Percentiles rank a stretch among this genome's conserved stretches.
Evolutionary conservation across 1,139 yeast genomes (phyloP).

Genomic region (Ogataea hybrid): DNA sequence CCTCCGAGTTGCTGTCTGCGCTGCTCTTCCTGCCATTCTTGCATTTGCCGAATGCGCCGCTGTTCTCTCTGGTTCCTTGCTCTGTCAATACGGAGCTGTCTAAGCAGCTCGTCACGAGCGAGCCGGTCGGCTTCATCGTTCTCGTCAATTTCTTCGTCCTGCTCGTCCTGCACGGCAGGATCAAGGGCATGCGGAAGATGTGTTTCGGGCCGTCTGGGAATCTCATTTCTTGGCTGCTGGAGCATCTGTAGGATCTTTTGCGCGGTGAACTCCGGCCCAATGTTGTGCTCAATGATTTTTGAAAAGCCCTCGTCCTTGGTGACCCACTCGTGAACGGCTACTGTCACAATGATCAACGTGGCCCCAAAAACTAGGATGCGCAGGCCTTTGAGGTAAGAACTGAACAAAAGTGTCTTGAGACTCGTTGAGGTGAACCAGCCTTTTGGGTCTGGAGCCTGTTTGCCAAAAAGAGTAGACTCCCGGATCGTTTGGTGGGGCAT

Average conservation of each 20-base stretch:
- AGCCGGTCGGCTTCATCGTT: background rate
- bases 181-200: background rate
- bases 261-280: constrained; percentile 54
- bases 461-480: constrained; percentile 51
- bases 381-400: constrained; percentile 40
- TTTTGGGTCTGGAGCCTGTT: constrained; percentile 17
- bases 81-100: constrained; percentile 5
- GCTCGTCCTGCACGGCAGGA: constrained; percentile 1
- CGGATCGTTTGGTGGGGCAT: constrained; percentile 41
- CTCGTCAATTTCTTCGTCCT: background rate
- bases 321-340: constrained; percentile 59
- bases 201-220: background rate
- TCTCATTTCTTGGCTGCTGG: constrained; percentile 12
- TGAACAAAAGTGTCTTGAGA: constrained; percentile 29
- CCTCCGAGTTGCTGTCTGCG: constrained; percentile 8
- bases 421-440: constrained; percentile 8
- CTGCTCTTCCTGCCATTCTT: constrained; percentile 10
- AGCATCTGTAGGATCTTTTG: constrained; percentile 24
- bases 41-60: constrained; percentile 5
- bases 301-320: constrained; percentile 64
- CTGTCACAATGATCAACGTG: constrained; percentile 15
- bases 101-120: background rate
- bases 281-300: constrained; percentile 50
- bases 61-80: constrained; percentile 15
- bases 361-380: constrained; percentile 33